Conservation (phyloP, 495 filamentous ascomycete species). For the Tuber microsphaerosporum region DNA sequence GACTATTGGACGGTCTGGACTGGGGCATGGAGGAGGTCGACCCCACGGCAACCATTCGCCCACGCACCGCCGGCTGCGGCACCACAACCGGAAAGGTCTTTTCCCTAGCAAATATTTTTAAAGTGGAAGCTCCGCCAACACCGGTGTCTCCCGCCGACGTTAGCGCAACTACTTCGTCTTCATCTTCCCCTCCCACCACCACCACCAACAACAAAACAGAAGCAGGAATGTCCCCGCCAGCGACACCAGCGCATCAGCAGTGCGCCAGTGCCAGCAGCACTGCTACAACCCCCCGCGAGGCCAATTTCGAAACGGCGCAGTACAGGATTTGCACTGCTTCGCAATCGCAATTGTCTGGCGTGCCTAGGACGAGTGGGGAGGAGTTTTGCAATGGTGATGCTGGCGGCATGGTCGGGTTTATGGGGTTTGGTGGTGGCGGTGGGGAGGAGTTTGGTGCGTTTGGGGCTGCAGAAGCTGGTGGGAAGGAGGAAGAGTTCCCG, state of each 20-base stretch:
- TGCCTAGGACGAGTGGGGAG: background rate
- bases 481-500: slow-evolving; percentile 24
- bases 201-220: background rate
- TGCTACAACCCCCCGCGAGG: background rate
- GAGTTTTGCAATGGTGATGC: background rate
- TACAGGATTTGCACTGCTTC: background rate
- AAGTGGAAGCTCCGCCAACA: slow-evolving; percentile 27
- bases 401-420: background rate
- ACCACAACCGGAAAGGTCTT: slow-evolving; percentile 10
- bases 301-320: background rate
- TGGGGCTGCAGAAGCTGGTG: slow-evolving; percentile 13
- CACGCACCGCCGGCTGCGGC: slow-evolving; percentile 20
- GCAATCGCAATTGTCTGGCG: background rate
- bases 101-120: slow-evolving; percentile 25
- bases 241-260: slow-evolving; percentile 15
- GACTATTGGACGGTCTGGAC: background rate
- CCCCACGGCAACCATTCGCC: slow-evolving; percentile 27
- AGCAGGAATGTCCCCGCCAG: slow-evolving; percentile 22
- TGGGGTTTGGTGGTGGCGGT: background rate
- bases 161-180: slow-evolving; percentile 5
- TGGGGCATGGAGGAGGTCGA: slow-evolving; percentile 20
- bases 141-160: slow-evolving; percentile 31
- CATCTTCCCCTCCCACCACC: background rate
- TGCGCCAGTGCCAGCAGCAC: background rate
- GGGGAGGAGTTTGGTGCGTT: slow-evolving; percentile 3